These are phyloP conservation scores for Cucumis hystrix DNA, from an alignment of 306 rosid genomes.

Conservation along the genomic window DNA sequence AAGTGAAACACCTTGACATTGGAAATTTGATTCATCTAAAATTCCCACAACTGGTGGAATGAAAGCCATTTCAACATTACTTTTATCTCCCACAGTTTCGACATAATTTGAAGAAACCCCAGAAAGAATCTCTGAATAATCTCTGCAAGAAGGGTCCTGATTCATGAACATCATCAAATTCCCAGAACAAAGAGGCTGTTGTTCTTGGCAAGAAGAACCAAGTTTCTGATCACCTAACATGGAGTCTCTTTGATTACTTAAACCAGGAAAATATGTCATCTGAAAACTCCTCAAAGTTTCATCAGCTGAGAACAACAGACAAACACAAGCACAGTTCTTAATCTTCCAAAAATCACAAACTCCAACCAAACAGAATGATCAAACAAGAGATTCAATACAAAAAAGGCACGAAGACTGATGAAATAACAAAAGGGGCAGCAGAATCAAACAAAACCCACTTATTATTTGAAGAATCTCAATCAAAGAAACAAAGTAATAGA, in stretches of 20 bases:
- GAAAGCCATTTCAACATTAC: slow-evolving; percentile 37
- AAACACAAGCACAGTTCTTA: background rate
- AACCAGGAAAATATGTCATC: slow-evolving; percentile 26
- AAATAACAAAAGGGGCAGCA: background rate
- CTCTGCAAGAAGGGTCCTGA: slow-evolving; percentile 43
- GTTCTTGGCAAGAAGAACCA: slow-evolving; percentile 23
- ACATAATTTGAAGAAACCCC: slow-evolving; percentile 28
- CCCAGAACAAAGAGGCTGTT: slow-evolving; percentile 15
- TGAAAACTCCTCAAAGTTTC: background rate
- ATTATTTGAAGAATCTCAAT: background rate
- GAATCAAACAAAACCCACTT: slow-evolving; percentile 1
- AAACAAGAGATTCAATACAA: background rate
- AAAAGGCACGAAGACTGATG: background rate
- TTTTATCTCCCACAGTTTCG: slow-evolving; percentile 37
- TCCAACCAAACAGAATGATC: background rate
- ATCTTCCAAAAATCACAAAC: background rate
- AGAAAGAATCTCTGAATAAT: slow-evolving; percentile 44
- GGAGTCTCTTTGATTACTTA: slow-evolving; percentile 23
- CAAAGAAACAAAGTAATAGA: background rate
- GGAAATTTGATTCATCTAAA: slow-evolving; percentile 20
- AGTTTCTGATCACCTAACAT: slow-evolving; percentile 26
- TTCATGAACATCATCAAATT: slow-evolving; percentile 47
- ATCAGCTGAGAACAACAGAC: background rate
- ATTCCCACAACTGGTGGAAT: slow-evolving; percentile 30
- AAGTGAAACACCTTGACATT: slow-evolving; percentile 67